These are phyloP conservation scores for Populus tremula DNA, from an alignment of 345 rosid species.

Conservation along the genomic window DNA sequence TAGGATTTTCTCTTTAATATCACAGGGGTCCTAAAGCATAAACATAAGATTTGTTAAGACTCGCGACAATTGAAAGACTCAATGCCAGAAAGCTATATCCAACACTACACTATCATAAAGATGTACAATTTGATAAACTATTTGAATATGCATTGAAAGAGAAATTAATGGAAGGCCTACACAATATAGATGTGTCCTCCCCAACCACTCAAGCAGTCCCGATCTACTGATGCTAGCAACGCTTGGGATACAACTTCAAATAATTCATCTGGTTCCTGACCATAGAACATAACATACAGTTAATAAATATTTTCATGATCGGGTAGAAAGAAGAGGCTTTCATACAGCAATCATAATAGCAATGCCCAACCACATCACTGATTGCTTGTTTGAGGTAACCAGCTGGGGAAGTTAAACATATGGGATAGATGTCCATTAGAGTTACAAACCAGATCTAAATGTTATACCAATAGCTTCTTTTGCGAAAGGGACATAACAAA, in stretches of 20 bases:
- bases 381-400: background rate
- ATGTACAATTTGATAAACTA: background rate
- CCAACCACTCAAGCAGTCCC: constrained; percentile 99
- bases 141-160: background rate
- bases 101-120: background rate
- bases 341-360: background rate
- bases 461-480: background rate
- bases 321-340: background rate
- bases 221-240: constrained; percentile 78
- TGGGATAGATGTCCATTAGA: background rate
- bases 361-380: background rate
- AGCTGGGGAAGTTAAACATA: background rate
- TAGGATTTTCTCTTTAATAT: constrained; percentile 73
- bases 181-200: constrained; percentile 95
- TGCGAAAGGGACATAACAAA: background rate
- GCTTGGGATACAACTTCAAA: constrained; percentile 91
- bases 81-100: background rate
- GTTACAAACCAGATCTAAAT: background rate
- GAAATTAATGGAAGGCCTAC: constrained; percentile 48
- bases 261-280: constrained; percentile 86
- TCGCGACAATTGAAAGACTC: background rate
- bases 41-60: background rate
- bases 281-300: constrained; percentile 6
- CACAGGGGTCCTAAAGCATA: constrained; percentile 70
- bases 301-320: background rate